A percentile compares a stretch with the other conserved stretches of the same genome.
Evolutionary conservation across 2,329 filamentous ascomycete species (phyloP).

Genomic region (Sarocladiaceae sp.): DNA sequence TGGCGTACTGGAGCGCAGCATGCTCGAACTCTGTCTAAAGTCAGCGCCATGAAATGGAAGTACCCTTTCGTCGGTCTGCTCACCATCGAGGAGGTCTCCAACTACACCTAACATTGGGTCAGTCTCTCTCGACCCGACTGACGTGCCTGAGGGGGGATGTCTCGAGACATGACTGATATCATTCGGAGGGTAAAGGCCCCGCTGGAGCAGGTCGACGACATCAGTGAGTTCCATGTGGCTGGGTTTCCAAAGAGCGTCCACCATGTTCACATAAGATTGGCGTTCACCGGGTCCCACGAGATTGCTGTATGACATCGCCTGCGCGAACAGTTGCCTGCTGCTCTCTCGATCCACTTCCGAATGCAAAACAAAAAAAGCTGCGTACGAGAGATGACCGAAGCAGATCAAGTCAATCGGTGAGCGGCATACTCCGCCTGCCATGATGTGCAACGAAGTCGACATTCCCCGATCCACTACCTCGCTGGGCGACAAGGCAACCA

Average conservation of each 20-base stretch:
- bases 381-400: conserved; percentile 46
- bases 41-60: background rate
- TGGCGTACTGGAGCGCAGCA: conserved; percentile 27
- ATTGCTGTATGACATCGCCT: conserved; percentile 38
- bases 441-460: conserved; percentile 30
- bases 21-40: conserved; percentile 39
- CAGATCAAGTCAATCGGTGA: conserved; percentile 41
- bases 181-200: conserved; percentile 4
- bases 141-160: background rate
- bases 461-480: conserved; percentile 37
- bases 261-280: conserved; percentile 35
- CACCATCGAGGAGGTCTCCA: conserved; percentile 43
- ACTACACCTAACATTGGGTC: background rate
- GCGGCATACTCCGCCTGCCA: conserved; percentile 29
- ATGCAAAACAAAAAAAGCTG: conserved; percentile 40
- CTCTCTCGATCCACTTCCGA: conserved; percentile 29
- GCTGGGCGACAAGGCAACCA: conserved; percentile 32
- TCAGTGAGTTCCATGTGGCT: conserved; percentile 22
- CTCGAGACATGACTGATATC: background rate
- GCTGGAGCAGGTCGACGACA: conserved; percentile 21
- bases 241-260: conserved; percentile 43
- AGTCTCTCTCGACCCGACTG: background rate
- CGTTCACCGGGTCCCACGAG: conserved; percentile 31
- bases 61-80: conserved; percentile 8
- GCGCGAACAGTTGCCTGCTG: conserved; percentile 35